Evolutionary conservation across 2,329 filamentous ascomycete species (phyloP), one percentile per base, ranked within the genome.

Genomic region (Fusarium miscanthi): DNA sequence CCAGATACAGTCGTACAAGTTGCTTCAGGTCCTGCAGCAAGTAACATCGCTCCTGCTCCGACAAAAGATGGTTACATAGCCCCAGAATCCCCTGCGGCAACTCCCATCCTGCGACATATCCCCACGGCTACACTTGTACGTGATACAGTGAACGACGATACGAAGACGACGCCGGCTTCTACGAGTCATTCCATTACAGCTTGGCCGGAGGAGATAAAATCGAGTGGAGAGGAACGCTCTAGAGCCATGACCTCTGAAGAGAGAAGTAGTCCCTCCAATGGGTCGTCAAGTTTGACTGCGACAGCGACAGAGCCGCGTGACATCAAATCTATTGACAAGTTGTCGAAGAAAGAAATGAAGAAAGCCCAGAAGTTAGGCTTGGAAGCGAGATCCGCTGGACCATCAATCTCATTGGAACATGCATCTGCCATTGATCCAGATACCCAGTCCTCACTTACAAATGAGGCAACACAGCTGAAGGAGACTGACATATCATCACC

Each of bases 271-370:
- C 21, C 46, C 16, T 17, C 46, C 31, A 35, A 45, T 38, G 25
- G 13, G 33, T 37, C 38, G 19, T 37, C 59, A 30, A 38, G 21
- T 41, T 37, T 30, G 37, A 41, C 27, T 17, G 33, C 43, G 12
- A 43, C 42, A 59, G 31, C 42, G 21, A 40, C 21, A 59, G 45
- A 52, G 42, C 35, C n/a, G 14, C 7, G 30, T 25, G 41, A 37
- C 4, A 41, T 23, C n/a, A 31, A 31, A 17, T 54, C 35, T 27
- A 23, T 69, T 21, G 46, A 68, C 8, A 78, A 79, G 63, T 78
- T 76, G 63, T 74, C 74, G 23, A 81, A 79, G 64, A 80, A 82
- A 61, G 77, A 83, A 46, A 82, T 80, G 71, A 82, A 81, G 61
- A 81, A 81, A 69, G 77, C 78, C 14, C 80, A 81, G 71, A 81